Evolutionary conservation across 2,329 filamentous ascomycete genomes (phyloP).

Genomic region (Xylaria sp.): DNA sequence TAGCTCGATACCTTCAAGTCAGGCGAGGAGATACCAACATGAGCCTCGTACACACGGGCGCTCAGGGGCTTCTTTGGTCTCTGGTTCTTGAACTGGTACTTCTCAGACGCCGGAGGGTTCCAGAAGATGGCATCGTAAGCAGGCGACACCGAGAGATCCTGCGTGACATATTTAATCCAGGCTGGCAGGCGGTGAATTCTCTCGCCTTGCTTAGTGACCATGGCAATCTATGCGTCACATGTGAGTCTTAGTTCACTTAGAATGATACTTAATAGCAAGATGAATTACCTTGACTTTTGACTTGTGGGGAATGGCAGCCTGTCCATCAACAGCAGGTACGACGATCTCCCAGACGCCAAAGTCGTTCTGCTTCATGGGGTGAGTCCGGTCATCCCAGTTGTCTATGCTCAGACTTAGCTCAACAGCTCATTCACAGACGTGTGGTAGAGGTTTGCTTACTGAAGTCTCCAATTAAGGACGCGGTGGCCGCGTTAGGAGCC

Average conservation of each 20-base stretch:
- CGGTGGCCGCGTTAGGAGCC: slow-evolving; percentile 83
- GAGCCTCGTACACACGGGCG: slow-evolving; percentile 95
- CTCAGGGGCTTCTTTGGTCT: slow-evolving; percentile 79
- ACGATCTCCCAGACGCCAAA: slow-evolving; percentile 85
- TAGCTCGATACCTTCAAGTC: slow-evolving; percentile 86
- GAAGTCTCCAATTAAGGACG: slow-evolving; percentile 89
- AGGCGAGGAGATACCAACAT: slow-evolving; percentile 92
- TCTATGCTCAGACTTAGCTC: slow-evolving; percentile 48
- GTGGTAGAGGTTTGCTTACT: slow-evolving; percentile 53
- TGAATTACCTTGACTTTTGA: slow-evolving; percentile 85
- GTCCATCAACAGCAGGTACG: slow-evolving; percentile 66
- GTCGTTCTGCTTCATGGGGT: slow-evolving; percentile 79
- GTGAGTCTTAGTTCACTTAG: not conserved
- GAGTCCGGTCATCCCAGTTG: slow-evolving; percentile 75
- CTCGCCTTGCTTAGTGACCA: slow-evolving; percentile 73
- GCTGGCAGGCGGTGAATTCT: slow-evolving; percentile 83
- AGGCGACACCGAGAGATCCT: slow-evolving; percentile 83
- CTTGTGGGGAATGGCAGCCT: slow-evolving; percentile 80
- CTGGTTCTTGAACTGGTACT: slow-evolving; percentile 77
- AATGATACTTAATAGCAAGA: not conserved
- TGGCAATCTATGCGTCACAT: slow-evolving; percentile 59
- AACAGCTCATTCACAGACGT: not conserved
- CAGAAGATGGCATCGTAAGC: slow-evolving; percentile 95
- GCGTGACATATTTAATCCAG: slow-evolving; percentile 97
- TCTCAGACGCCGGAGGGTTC: slow-evolving; percentile 76